Percentiles rank a stretch among this genome's conserved stretches.
phyloP scores from a whole-genome alignment of 2,329 filamentous ascomycete genomes.

The Pseudogymnoascus sp. region DNA sequence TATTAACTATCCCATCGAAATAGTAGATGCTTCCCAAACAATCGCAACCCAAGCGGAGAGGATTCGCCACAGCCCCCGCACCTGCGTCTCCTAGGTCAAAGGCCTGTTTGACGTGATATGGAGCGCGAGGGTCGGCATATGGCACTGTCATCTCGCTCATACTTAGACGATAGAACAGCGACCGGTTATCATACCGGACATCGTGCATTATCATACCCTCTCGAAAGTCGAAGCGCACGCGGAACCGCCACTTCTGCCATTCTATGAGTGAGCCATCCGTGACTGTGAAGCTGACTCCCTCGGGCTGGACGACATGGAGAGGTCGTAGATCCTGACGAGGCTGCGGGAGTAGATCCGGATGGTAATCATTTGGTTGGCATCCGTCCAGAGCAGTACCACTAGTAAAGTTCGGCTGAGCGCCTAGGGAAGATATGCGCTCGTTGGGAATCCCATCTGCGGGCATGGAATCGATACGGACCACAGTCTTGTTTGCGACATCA shows the following conservation, averaged over 20 bases:
- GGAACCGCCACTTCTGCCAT: conserved; percentile 54
- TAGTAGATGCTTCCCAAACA: conserved; percentile 60
- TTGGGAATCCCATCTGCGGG: too few species aligned
- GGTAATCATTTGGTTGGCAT: too few species aligned
- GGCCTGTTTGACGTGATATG: conserved; percentile 57
- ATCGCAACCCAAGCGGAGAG: conserved; percentile 58
- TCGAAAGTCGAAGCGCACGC: conserved; percentile 48
- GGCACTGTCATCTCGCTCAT: conserved; percentile 49
- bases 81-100: conserved; percentile 60
- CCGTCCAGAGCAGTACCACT: too few species aligned
- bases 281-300: too few species aligned
- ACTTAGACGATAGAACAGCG: conserved; percentile 50
- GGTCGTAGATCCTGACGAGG: too few species aligned
- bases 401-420: too few species aligned
- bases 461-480: too few species aligned
- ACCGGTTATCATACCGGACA: conserved; percentile 50
- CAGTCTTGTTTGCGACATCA: too few species aligned
- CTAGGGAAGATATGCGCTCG: too few species aligned
- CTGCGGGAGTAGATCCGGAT: too few species aligned
- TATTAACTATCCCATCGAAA: conserved; percentile 45
- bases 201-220: conserved; percentile 58
- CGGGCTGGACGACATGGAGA: too few species aligned
- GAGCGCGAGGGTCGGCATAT: conserved; percentile 51
- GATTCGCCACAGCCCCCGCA: conserved; percentile 55
- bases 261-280: too few species aligned